Evolutionary conservation across 768 basidiomycete genomes (phyloP), one percentile per base, ranked within the genome.

Genomic region (Podaxis sp.): DNA sequence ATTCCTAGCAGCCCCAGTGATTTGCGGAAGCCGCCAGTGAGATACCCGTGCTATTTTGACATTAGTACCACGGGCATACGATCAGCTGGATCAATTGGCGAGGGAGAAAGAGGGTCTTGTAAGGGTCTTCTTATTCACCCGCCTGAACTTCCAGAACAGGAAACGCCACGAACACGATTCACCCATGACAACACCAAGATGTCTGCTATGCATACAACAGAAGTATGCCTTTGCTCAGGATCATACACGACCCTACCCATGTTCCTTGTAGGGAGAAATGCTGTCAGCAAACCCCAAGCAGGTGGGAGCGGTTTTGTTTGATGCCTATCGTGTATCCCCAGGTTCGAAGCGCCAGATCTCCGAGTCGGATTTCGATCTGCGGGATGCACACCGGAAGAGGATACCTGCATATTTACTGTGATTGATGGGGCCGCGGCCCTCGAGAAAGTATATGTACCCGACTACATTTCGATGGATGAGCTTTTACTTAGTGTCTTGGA

Each of bases 321-420:
- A 60, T 60, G 38, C 50, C 56, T 32, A 60, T 44, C 46, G 59
- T 42, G 42, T 35, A 52, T 32, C 42, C 59, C 59, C 51, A 60
- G 59, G 59, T 37, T 55, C 46, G 44, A 61, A 53, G 55, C 48
- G 5, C 53, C 18, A 55, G 52, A 61, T 61, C 59, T 61, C 59
- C 59, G 59, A 61, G 35, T 61, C 59, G 59, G 59, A 61, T 48
- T 60, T 60, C 50, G 38, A 50, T 36, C 18, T 21, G 21, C 59
- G 59, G 59, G 46, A 35, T 46, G 53, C n/a, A 36, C 38, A 37
- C 59, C 59, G 52, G 40, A 46, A 47, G 47, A 48, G 52, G 59
- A 28, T 27, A 37, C 51, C 59, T 44, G 59, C 37, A 35, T 46
- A 53, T 50, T 28, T 16, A 52, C 21, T 11, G 36, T 14, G 44